phyloP scores from a whole-genome alignment of 306 rosid species.

The Castanospermum australe region DNA sequence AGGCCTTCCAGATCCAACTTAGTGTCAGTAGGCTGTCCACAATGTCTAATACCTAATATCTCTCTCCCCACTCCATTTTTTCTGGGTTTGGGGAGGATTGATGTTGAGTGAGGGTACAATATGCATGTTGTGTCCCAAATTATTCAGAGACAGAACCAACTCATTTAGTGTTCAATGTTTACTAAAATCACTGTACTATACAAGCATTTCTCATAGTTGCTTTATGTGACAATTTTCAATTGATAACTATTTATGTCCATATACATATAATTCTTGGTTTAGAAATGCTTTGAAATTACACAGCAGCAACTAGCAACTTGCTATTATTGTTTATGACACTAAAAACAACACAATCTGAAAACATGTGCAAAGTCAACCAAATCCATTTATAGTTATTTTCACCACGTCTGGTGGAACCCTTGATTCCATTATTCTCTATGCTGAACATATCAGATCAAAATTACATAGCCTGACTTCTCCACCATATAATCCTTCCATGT shows the following conservation, averaged over 20 bases:
- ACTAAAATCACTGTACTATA: background rate
- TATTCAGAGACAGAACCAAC: background rate
- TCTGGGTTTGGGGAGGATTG: too few relatives aligned
- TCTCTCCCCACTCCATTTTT: too few relatives aligned
- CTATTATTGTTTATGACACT: background rate
- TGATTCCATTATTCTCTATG: background rate
- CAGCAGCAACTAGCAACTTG: background rate
- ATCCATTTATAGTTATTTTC: background rate
- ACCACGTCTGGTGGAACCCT: background rate
- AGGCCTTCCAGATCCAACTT: background rate
- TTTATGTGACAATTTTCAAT: background rate
- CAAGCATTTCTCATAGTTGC: background rate
- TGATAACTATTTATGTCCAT: background rate
- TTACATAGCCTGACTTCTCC: background rate
- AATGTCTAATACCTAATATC: too few relatives aligned
- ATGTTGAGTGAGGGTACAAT: too few relatives aligned
- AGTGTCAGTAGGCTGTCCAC: background rate
- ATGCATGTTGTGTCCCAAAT: background rate
- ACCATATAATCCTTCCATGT: background rate
- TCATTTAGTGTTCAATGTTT: too few relatives aligned
- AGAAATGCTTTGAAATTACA: background rate
- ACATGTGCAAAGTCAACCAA: background rate
- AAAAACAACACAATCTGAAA: background rate
- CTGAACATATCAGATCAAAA: background rate
- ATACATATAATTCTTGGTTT: background rate